Percentiles rank a stretch among this genome's conserved stretches.
phyloP scores from a whole-genome alignment of 2,329 filamentous ascomycete genomes.

The Nannizziopsis barbatae region DNA sequence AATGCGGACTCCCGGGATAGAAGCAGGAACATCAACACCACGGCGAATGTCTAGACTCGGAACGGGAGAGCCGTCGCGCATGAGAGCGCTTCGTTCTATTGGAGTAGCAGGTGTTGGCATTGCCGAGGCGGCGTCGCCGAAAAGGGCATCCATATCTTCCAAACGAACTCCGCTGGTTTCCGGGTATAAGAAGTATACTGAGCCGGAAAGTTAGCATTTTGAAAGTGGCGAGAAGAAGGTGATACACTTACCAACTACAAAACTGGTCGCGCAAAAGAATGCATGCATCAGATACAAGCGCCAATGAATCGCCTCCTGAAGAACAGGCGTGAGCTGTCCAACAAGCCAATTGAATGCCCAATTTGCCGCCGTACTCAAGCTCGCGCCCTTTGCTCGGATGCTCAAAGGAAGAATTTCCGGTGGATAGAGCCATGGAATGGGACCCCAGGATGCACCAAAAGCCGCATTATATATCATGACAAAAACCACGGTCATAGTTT shows the following conservation, averaged over 20 bases:
- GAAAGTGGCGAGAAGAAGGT: background rate
- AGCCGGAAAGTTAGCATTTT: background rate
- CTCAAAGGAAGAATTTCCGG: slow-evolving; percentile 97
- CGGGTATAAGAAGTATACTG: slow-evolving; percentile 95
- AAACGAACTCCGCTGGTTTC: slow-evolving; percentile 91
- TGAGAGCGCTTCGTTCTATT: slow-evolving; percentile 70
- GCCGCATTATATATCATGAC: slow-evolving; percentile 98
- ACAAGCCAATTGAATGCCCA: slow-evolving; percentile 99
- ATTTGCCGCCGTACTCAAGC: slow-evolving; percentile 88
- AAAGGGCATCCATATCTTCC: slow-evolving; percentile 92
- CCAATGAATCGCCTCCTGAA: slow-evolving; percentile 90
- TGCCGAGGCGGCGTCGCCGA: slow-evolving; percentile 81
- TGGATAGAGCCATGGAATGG: slow-evolving; percentile 95
- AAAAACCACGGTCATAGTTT: slow-evolving; percentile 75
- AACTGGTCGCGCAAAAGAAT: slow-evolving; percentile 91
- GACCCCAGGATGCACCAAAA: slow-evolving; percentile 95
- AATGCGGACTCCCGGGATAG: slow-evolving; percentile 71
- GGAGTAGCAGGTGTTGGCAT: slow-evolving; percentile 67
- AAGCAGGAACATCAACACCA: slow-evolving; percentile 31
- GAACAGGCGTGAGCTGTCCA: slow-evolving; percentile 83
- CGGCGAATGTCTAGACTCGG: slow-evolving; percentile 61
- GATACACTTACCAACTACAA: slow-evolving; percentile 74
- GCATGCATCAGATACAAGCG: slow-evolving; percentile 88
- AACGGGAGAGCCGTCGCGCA: slow-evolving; percentile 66
- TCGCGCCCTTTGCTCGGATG: slow-evolving; percentile 93